These are phyloP conservation scores for Ogataea philodendri DNA, from an alignment of 805 yeast genomes.

Conservation along the genomic window DNA sequence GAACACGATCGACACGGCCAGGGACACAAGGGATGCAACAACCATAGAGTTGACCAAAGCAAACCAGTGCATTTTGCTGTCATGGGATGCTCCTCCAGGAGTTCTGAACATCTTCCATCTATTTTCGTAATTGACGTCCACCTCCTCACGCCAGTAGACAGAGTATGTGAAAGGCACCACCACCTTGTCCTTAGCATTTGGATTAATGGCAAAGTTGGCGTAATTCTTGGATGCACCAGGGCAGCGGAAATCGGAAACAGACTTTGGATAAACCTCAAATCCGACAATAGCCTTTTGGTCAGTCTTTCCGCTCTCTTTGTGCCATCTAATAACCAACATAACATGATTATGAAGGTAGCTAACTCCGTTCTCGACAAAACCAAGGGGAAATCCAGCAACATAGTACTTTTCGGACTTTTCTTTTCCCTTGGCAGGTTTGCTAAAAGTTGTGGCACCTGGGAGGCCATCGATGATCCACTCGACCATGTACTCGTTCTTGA, in stretches of 20 bases:
- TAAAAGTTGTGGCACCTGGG: constrained; percentile 86
- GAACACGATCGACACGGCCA: constrained; percentile 64
- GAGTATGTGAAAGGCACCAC: constrained; percentile 78
- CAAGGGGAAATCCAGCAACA: constrained; percentile 84
- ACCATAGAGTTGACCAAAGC: constrained; percentile 71
- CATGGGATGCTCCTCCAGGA: constrained; percentile 45
- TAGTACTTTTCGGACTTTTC: constrained; percentile 56
- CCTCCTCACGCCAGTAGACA: constrained; percentile 85
- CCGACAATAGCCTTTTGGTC: constrained; percentile 67
- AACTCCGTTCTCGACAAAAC: constrained; percentile 59
- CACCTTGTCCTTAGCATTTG: constrained; percentile 38
- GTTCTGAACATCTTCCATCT: constrained; percentile 67
- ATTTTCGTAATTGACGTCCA: constrained; percentile 56
- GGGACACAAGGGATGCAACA: constrained; percentile 57
- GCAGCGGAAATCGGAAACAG: constrained; percentile 64
- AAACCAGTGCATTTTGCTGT: constrained; percentile 69
- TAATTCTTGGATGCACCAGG: constrained; percentile 70
- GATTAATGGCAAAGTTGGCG: constrained; percentile 52
- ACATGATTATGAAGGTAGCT: constrained; percentile 75
- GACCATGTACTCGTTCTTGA: constrained; percentile 68
- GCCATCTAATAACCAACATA: constrained; percentile 75
- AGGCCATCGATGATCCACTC: constrained; percentile 83
- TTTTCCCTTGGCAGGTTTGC: constrained; percentile 51
- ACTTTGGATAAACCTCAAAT: constrained; percentile 84
- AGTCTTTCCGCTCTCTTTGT: constrained; percentile 42